Conservation (phyloP, 306 rosid species). For the Parietaria judaica region DNA sequence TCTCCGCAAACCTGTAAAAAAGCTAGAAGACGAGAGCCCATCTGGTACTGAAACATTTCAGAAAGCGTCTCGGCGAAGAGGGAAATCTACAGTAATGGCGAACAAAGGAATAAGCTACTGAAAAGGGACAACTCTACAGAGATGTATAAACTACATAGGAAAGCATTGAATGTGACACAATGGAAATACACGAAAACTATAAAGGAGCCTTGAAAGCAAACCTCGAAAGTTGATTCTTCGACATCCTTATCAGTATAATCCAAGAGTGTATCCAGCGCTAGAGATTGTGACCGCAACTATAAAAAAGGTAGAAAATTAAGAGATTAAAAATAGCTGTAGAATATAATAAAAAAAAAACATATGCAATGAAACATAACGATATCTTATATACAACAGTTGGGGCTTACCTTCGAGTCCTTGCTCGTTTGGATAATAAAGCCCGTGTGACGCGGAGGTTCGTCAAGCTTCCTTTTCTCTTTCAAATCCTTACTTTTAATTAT, state of each 20-base stretch:
- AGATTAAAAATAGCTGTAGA: background rate
- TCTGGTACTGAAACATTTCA: conserved; percentile 98
- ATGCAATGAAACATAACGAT: background rate
- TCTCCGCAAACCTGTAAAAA: conserved; percentile 75
- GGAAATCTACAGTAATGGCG: conserved; percentile 53
- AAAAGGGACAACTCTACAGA: background rate
- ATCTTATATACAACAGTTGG: conserved; percentile 13
- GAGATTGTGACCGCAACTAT: conserved; percentile 69
- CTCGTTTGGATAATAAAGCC: conserved; percentile 73
- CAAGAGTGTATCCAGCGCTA: conserved; percentile 76
- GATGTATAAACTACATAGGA: background rate
- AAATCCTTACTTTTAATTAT: conserved; percentile 52
- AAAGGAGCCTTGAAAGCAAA: conserved; percentile 22
- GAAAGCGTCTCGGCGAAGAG: conserved; percentile 83
- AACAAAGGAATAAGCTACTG: conserved; percentile 7
- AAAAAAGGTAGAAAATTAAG: conserved; percentile 21
- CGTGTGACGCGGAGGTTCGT: conserved; percentile 93
- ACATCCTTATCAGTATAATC: conserved; percentile 88
- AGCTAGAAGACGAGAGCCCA: conserved; percentile 72
- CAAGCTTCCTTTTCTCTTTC: conserved; percentile 71
- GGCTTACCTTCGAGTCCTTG: conserved; percentile 72
- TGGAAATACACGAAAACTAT: too few species aligned
- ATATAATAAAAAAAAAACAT: background rate
- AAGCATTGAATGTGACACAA: background rate
- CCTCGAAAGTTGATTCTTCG: conserved; percentile 94